Percentiles rank a stretch among this genome's conserved stretches.
Evolutionary conservation across 2,329 filamentous ascomycete species (phyloP).

Genomic region (Hyphodiscus sp.): DNA sequence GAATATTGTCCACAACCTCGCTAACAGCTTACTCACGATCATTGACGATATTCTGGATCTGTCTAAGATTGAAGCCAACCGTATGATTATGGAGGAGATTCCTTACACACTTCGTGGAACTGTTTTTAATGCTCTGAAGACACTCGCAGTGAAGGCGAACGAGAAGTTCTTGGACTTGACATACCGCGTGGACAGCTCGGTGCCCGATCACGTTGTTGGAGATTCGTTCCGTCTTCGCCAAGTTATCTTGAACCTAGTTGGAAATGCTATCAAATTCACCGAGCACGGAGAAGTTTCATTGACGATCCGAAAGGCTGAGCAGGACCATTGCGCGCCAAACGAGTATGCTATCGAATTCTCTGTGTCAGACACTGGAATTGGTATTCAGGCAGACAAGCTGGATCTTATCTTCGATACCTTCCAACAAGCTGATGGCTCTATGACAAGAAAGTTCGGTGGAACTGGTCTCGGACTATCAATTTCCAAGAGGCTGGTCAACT

Average conservation of each 20-base stretch:
- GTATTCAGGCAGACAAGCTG: conserved; percentile 90
- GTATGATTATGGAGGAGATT: conserved; percentile 98
- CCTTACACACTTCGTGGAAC: conserved; percentile 90
- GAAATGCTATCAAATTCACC: conserved; percentile 98
- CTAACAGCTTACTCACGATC: conserved; percentile 92
- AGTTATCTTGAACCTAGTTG: conserved; percentile 94
- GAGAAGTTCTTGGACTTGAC: conserved; percentile 90
- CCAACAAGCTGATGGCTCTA: conserved; percentile 96
- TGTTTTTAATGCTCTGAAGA: conserved; percentile 96
- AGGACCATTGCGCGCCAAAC: conserved; percentile 58
- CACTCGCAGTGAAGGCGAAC: conserved; percentile 92
- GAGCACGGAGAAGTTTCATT: conserved; percentile 94
- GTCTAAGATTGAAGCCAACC: conserved; percentile 84
- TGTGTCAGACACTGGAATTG: conserved; percentile 93
- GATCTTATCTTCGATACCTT: conserved; percentile 98
- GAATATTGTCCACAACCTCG: conserved; percentile 94
- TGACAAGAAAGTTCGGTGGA: conserved; percentile 91
- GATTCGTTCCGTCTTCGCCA: conserved; percentile 95
- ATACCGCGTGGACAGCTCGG: conserved; percentile 86
- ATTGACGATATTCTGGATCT: conserved; percentile 79
- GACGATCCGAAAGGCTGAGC: conserved; percentile 70
- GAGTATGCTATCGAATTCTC: conserved; percentile 95
- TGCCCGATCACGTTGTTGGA: conserved; percentile 91
- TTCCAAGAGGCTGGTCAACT: conserved; percentile 86
- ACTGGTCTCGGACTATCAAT: conserved; percentile 92